These are phyloP conservation scores for Apiospora malaysiana DNA, from an alignment of 2,329 filamentous ascomycete species.

Conservation along the genomic window DNA sequence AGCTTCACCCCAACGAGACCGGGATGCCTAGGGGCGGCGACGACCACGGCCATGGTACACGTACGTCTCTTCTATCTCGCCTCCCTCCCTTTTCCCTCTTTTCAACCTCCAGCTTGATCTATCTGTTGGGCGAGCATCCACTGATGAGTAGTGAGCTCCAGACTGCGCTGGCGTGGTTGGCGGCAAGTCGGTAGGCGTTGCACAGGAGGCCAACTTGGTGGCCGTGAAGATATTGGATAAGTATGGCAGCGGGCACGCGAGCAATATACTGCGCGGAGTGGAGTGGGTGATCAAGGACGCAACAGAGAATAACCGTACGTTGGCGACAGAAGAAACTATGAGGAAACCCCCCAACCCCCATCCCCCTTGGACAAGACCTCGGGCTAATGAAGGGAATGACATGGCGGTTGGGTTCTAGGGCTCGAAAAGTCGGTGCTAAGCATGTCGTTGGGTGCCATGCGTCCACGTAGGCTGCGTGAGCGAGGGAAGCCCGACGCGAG, in stretches of 20 bases:
- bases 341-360: neutral
- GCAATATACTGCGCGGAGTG: slow-evolving; percentile 46
- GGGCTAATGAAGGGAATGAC: slow-evolving; percentile 27
- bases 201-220: slow-evolving; percentile 31
- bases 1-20: neutral
- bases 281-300: neutral
- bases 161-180: slow-evolving; percentile 33
- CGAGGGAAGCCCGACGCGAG: neutral
- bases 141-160: neutral
- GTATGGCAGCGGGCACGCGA: slow-evolving; percentile 42
- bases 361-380: slow-evolving; percentile 26
- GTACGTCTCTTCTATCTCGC: neutral
- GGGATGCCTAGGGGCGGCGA: slow-evolving; percentile 22
- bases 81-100: neutral
- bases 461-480: neutral
- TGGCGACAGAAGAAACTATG: neutral
- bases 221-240: slow-evolving; percentile 52
- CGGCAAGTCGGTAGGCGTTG: slow-evolving; percentile 29
- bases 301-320: slow-evolving; percentile 27
- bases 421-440: slow-evolving; percentile 32
- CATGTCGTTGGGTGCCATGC: slow-evolving; percentile 34
- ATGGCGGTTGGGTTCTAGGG: neutral
- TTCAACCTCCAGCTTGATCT: neutral
- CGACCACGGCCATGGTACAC: slow-evolving; percentile 46
- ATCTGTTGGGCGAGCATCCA: too few species aligned